Percentiles rank a stretch among this genome's conserved stretches.
These are phyloP conservation scores for Wickerhamiella azymoides DNA, from an alignment of 805 yeast genomes.

Conservation along the genomic window DNA sequence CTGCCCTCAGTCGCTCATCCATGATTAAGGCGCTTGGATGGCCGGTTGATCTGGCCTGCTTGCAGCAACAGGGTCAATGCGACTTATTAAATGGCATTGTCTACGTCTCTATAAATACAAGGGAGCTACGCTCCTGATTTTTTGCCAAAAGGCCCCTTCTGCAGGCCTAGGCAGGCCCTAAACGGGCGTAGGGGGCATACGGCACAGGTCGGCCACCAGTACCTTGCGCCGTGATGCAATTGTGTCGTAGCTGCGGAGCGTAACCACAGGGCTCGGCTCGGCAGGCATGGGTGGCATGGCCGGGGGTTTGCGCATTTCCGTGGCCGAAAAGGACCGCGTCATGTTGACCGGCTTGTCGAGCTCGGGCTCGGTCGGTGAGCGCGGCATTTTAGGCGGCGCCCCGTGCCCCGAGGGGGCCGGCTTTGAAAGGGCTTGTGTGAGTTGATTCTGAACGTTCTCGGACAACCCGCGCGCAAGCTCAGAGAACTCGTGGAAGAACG, in stretches of 20 bases:
- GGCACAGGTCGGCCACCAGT: background rate
- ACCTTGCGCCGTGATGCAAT: background rate
- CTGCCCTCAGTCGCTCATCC: too few relatives aligned
- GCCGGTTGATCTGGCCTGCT: too few relatives aligned
- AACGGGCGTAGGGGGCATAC: background rate
- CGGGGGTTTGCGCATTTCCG: background rate
- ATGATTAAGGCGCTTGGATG: too few relatives aligned
- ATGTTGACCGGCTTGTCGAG: background rate
- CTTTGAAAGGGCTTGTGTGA: too few relatives aligned
- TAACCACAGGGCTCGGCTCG: conserved; percentile 2
- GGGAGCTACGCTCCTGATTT: too few relatives aligned
- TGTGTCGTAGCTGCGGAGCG: background rate
- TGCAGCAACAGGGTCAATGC: too few relatives aligned
- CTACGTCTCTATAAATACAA: too few relatives aligned
- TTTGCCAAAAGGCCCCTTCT: too few relatives aligned
- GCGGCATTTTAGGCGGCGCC: background rate
- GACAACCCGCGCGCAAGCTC: background rate
- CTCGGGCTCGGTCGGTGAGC: conserved; percentile 6
- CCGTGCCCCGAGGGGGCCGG: too few relatives aligned
- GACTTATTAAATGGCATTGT: too few relatives aligned
- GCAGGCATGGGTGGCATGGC: background rate
- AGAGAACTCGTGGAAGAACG: background rate
- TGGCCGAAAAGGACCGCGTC: background rate
- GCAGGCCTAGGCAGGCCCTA: too few relatives aligned
- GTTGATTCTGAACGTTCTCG: background rate